A percentile compares a stretch with the other conserved stretches of the same genome.
phyloP scores from a whole-genome alignment of 208 protist genomes.

The Porcisia hertigi region DNA sequence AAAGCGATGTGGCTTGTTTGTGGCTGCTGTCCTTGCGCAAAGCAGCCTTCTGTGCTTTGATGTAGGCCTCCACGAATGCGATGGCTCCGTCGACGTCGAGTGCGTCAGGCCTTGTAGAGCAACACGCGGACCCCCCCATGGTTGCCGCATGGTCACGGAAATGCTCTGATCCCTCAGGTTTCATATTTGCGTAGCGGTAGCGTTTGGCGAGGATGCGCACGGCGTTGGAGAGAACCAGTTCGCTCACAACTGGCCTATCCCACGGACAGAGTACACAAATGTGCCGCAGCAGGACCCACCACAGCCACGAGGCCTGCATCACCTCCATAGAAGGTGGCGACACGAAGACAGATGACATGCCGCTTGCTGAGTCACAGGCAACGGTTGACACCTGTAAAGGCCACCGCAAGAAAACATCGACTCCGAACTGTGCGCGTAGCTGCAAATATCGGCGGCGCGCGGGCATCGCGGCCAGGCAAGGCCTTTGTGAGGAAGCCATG shows the following conservation, averaged over 20 bases:
- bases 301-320: constrained; percentile 21
- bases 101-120: constrained; percentile 29
- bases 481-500: not conserved
- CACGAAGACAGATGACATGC: constrained; percentile 1
- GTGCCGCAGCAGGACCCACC: constrained; percentile 54
- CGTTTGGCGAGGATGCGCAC: constrained; percentile 53
- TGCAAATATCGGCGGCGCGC: constrained; percentile 46
- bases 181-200: constrained; percentile 46
- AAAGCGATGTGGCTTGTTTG: not conserved
- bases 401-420: constrained; percentile 74
- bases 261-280: constrained; percentile 45
- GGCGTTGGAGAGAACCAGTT: constrained; percentile 73
- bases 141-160: constrained; percentile 14
- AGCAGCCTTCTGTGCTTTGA: constrained; percentile 19
- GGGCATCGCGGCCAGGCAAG: constrained; percentile 5
- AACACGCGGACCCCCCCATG: not conserved
- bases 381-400: constrained; percentile 10
- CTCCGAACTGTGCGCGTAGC: constrained; percentile 46
- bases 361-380: not conserved
- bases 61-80: constrained; percentile 41
- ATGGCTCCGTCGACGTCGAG: constrained; percentile 49
- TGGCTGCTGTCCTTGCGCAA: not conserved
- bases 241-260: constrained; percentile 32
- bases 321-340: constrained; percentile 2
- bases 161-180: constrained; percentile 10